Base-by-base conservation (phyloP, 2,329 filamentous ascomycete species). In the Talaromyces sp. region DNA sequence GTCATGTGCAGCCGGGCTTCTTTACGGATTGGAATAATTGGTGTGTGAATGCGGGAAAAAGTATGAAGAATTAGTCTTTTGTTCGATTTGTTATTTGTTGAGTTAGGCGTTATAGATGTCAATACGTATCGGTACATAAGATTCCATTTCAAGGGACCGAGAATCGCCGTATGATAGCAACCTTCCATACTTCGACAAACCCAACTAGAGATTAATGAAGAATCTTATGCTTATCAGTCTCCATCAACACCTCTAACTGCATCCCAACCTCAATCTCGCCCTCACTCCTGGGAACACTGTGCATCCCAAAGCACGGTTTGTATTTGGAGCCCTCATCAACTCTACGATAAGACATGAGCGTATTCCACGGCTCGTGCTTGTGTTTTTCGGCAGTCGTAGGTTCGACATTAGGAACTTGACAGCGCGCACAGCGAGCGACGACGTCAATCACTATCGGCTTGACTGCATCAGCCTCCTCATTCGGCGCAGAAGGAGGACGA, bases 21-120 rank as follows among this genome's bases (percentile, higher is more conserved):
- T 91, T 91, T 70, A 82, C 82, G 1, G 89, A 92, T 67, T 92
- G 89, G 89, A 83, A 88, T 69, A 91, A 91, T 72, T 93, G 90
- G 90, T 88, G 84, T 72, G 77, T 79, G 56, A 77, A 77, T 25
- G 76, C 76, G n/a, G 77, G 78, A 25, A 78, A 78, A 72, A 75
- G 76, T 70, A 70, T 79, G 69, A 79, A 79, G 70, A 72, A 70
- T 56, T 78, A 70, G 68, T 19, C 22, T 11, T 45, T n/a, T 10
- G 22, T 59, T 31, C 31, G 8, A 5, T 58, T 31, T 45, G 11
- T 45, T 3, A 5, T 58, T 31, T 45, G 11, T 45, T 3, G 15
- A 27, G 38, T 51, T 36, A 36, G 11, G 31, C n/a, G 19, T 56
- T 43, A 3, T 31, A 56, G 27, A 31, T 53, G 31, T 56, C n/a